A percentile compares a stretch with the other conserved stretches of the same genome.
phyloP scores from a whole-genome alignment of 768 basidiomycete genomes.

The Leccinum olivaceopallidum region DNA sequence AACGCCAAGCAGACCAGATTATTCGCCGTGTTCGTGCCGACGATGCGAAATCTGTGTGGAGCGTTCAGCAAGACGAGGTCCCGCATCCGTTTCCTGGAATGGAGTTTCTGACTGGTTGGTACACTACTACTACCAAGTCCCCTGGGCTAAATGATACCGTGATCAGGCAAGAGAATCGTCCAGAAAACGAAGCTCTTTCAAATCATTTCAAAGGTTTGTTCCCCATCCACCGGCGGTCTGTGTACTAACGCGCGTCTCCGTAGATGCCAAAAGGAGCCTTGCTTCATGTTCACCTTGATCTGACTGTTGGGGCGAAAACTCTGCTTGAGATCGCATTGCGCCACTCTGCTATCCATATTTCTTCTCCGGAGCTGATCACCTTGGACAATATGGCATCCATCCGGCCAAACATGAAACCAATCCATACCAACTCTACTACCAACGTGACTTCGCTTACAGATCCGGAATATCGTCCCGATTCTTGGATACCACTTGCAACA shows the following conservation, averaged over 20 bases:
- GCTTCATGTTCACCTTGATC: slow-evolving; percentile 75
- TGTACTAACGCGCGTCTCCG: background rate
- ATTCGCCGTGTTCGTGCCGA: slow-evolving; percentile 52
- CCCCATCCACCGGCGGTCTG: background rate
- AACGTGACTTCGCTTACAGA: slow-evolving; percentile 35
- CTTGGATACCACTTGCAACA: slow-evolving; percentile 55
- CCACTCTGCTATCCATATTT: slow-evolving; percentile 62
- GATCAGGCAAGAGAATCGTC: slow-evolving; percentile 54
- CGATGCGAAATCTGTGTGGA: slow-evolving; percentile 65
- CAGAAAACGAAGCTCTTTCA: slow-evolving; percentile 61
- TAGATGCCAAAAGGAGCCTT: slow-evolving; percentile 84
- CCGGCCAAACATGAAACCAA: slow-evolving; percentile 54
- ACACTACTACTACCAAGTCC: background rate
- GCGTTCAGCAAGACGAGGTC: slow-evolving; percentile 47
- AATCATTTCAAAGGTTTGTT: slow-evolving; percentile 55
- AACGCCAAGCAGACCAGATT: slow-evolving; percentile 56
- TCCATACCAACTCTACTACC: slow-evolving; percentile 35
- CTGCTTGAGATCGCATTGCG: slow-evolving; percentile 56
- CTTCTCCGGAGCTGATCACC: slow-evolving; percentile 42
- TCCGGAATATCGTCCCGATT: slow-evolving; percentile 40
- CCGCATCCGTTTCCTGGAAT: slow-evolving; percentile 74
- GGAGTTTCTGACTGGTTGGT: slow-evolving; percentile 70
- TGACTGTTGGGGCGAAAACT: slow-evolving; percentile 56
- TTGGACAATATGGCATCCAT: slow-evolving; percentile 40
- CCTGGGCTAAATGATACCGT: background rate